Conservation (phyloP, 148 eudicot genomes). For the Gaultheria prostrata region DNA sequence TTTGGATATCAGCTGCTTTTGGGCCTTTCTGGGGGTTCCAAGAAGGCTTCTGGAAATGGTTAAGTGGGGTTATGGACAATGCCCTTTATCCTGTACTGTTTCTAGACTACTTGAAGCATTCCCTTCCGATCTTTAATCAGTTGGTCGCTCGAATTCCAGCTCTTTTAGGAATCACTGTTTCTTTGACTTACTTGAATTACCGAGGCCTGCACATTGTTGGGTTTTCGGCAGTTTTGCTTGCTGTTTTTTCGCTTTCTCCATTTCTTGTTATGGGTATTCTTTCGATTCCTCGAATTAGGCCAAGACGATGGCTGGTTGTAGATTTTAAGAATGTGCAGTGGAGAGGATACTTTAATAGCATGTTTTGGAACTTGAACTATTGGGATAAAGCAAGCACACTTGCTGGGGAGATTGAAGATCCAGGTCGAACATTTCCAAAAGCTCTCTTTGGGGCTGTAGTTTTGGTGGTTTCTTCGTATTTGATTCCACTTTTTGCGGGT, state of each 20-base stretch:
- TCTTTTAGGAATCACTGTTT: slow-evolving; percentile 46
- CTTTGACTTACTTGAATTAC: slow-evolving; percentile 68
- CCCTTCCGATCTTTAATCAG: slow-evolving; percentile 47
- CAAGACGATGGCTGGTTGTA: slow-evolving; percentile 49
- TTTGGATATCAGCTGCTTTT: slow-evolving; percentile 73
- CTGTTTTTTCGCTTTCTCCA: slow-evolving; percentile 57
- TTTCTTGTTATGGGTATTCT: slow-evolving; percentile 58
- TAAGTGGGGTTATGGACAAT: slow-evolving; percentile 79
- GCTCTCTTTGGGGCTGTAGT: slow-evolving; percentile 63
- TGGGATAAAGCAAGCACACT: slow-evolving; percentile 92
- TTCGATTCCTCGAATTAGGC: slow-evolving; percentile 51
- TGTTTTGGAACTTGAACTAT: slow-evolving; percentile 89
- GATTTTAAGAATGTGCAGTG: slow-evolving; percentile 50
- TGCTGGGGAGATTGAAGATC: slow-evolving; percentile 73
- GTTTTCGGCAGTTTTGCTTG: slow-evolving; percentile 58
- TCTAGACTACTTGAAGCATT: slow-evolving; percentile 70
- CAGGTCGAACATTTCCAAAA: slow-evolving; percentile 60
- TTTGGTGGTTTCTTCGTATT: slow-evolving; percentile 55
- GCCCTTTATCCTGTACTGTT: slow-evolving; percentile 78
- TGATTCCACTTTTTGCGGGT: slow-evolving; percentile 73
- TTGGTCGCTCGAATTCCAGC: slow-evolving; percentile 56
- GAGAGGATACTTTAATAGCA: slow-evolving; percentile 65
- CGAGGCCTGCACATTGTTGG: slow-evolving; percentile 74
- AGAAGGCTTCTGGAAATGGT: slow-evolving; percentile 80
- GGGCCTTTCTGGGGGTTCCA: slow-evolving; percentile 87